Percentiles rank a stretch among this genome's conserved stretches.
Conservation (phyloP, 805 yeast species). For the Yarrowia porcina region DNA sequence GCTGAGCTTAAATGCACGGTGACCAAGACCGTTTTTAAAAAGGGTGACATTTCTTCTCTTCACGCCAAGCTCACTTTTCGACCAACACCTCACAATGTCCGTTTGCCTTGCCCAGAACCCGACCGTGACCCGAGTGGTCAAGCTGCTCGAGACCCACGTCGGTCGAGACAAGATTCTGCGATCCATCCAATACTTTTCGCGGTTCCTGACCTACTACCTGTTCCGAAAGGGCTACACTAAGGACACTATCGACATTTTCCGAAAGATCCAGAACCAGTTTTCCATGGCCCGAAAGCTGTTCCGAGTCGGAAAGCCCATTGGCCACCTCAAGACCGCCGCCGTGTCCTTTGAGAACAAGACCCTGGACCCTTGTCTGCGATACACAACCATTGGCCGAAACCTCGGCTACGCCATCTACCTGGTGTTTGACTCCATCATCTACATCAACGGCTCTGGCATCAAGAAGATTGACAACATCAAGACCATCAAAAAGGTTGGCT, state of each 20-base stretch:
- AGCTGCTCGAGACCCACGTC: conserved; percentile 61
- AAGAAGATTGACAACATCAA: conserved; percentile 38
- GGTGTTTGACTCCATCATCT: conserved; percentile 38
- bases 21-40: neutral
- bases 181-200: conserved; percentile 71
- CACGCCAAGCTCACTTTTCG: neutral
- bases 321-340: conserved; percentile 64
- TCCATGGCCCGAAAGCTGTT: conserved; percentile 75
- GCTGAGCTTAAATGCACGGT: conserved; percentile 10
- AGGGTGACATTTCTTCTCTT: neutral
- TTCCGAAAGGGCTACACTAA: conserved; percentile 53
- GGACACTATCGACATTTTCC: conserved; percentile 49
- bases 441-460: conserved; percentile 36
- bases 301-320: conserved; percentile 77
- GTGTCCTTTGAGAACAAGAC: conserved; percentile 68
- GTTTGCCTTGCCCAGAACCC: conserved; percentile 60
- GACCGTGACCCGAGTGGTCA: conserved; percentile 55
- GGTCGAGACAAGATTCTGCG: conserved; percentile 83
- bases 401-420: conserved; percentile 39
- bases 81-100: too few species aligned
- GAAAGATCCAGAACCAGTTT: conserved; percentile 58
- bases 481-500: conserved; percentile 49
- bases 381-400: conserved; percentile 41
- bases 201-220: conserved; percentile 65
- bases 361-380: conserved; percentile 54